phyloP scores from a whole-genome alignment of 352 stramenopile genomes.

The Phytophthora sojae region DNA sequence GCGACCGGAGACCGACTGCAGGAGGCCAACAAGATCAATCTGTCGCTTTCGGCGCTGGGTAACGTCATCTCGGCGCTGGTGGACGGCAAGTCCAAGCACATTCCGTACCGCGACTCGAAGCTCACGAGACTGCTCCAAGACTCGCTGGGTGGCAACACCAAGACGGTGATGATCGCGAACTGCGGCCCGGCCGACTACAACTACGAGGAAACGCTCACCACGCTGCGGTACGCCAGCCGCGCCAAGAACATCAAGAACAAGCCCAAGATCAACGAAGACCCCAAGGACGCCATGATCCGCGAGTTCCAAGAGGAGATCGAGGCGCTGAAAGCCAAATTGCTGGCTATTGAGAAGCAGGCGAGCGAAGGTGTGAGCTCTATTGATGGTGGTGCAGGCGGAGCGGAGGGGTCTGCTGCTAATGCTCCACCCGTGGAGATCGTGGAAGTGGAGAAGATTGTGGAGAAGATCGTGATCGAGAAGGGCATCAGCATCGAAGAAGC shows the following conservation, averaged over 20 bases:
- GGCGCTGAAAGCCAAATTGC: constrained; percentile 88
- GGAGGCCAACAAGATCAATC: constrained; percentile 87
- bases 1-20: constrained; percentile 75
- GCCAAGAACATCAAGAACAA: constrained; percentile 99
- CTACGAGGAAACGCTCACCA: constrained; percentile 95
- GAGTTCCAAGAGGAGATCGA: constrained; percentile 98
- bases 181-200: constrained; percentile 98
- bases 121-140: constrained; percentile 97
- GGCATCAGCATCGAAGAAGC: constrained; percentile 84
- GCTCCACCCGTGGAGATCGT: constrained; percentile 46
- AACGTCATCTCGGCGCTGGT: constrained; percentile 90
- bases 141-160: constrained; percentile 97
- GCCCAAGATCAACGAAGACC: constrained; percentile 98
- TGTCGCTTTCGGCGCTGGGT: constrained; percentile 81
- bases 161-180: constrained; percentile 99
- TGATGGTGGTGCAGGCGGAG: constrained; percentile 8
- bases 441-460: constrained; percentile 86
- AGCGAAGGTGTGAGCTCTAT: constrained; percentile 26
- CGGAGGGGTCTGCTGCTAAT: not conserved
- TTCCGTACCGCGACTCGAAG: constrained; percentile 95
- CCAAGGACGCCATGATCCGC: constrained; percentile 97
- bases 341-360: constrained; percentile 62
- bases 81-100: constrained; percentile 87
- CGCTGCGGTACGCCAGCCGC: constrained; percentile 96
- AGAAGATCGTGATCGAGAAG: constrained; percentile 87